Evolutionary conservation across 2,329 filamentous ascomycete genomes (phyloP).

Genomic region (Calonectria pteridis): DNA sequence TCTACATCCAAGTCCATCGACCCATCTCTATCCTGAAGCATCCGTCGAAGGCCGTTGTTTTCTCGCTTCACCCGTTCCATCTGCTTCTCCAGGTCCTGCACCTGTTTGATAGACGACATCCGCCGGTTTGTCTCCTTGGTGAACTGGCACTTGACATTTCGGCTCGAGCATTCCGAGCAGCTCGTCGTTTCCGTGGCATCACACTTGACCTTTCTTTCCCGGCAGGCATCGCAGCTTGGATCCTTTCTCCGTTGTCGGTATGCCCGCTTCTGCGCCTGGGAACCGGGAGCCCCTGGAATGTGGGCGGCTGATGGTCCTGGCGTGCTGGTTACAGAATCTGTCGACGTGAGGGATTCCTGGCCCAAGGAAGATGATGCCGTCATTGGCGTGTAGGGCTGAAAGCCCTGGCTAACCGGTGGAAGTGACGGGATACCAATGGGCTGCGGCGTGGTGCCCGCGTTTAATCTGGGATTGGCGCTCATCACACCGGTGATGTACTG

Average conservation of each 20-base stretch:
- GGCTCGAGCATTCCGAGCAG: constrained; percentile 96
- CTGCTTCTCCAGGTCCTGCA: constrained; percentile 96
- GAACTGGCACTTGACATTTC: constrained; percentile 97
- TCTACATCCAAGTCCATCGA: constrained; percentile 64
- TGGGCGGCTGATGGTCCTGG: constrained; percentile 57
- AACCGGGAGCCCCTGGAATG: constrained; percentile 56
- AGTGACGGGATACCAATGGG: constrained; percentile 66
- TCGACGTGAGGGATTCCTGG: constrained; percentile 72
- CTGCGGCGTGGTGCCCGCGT: constrained; percentile 63
- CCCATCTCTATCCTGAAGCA: constrained; percentile 65
- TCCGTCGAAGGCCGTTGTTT: constrained; percentile 78
- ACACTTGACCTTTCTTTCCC: constrained; percentile 88
- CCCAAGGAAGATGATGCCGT: constrained; percentile 63
- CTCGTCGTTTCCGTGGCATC: constrained; percentile 97
- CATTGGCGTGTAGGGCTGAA: constrained; percentile 67
- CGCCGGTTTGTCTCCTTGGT: constrained; percentile 98
- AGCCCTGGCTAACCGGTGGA: constrained; percentile 60
- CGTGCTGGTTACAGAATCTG: constrained; percentile 68
- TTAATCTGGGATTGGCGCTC: constrained; percentile 63
- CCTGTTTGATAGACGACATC: constrained; percentile 99
- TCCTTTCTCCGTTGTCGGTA: constrained; percentile 97
- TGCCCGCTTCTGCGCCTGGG: constrained; percentile 86
- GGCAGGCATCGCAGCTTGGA: constrained; percentile 96
- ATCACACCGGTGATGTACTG: constrained; percentile 66
- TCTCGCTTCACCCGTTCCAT: constrained; percentile 84